Base-by-base conservation (phyloP, 768 basidiomycete genomes). In the Boletellus ananas region DNA sequence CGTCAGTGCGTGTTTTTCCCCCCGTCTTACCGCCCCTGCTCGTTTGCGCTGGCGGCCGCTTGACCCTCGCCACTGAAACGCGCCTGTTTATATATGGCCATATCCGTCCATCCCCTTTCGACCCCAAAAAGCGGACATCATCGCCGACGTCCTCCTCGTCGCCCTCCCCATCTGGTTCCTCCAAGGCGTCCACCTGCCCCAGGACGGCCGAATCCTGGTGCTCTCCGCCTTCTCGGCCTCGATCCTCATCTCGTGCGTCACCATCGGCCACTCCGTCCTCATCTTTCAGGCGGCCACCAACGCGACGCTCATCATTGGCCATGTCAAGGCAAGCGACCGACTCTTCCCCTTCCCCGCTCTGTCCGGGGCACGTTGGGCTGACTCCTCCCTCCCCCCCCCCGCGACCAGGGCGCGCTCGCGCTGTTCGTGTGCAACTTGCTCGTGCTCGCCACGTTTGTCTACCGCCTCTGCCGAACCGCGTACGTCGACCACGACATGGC, bases 121-220 rank as follows among this genome's bases (percentile, higher is more conserved):
- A 23, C 20, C 21, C 3, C 13, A 14, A 29, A 44, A 31, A 65
- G 64, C 63, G 43, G 63, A 65, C 21, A 1, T 49, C 9, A 16
- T 65, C 25, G 60, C 64, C 1, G 64, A 65, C 25, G 17, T 8
- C 23, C 49, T 55, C 27, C 52, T 65, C 21, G 64, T 65, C 17
- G 25, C 35, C 20, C 34, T 29, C 2, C 56, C 63, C 0, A 38
- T 54, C 36, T 43, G 43, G 31, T 48, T 58, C 23, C 56, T 65
- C 9, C 56, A 58, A 17, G 56, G 44, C 20, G 34, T 58, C 6
- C 50, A 31, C 21, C 60, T 67, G 21, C 17, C 49, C 6, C 44
- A 39, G 16, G 51, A 46, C 14, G 44, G 52, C 16, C 63, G 66
- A 3, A 37, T 56, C 35, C 58, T 67, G 44, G 46, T 65, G 18